Evolutionary conservation across 257 asterid genomes (phyloP).

Genomic region (Rubia yunnanensis): DNA sequence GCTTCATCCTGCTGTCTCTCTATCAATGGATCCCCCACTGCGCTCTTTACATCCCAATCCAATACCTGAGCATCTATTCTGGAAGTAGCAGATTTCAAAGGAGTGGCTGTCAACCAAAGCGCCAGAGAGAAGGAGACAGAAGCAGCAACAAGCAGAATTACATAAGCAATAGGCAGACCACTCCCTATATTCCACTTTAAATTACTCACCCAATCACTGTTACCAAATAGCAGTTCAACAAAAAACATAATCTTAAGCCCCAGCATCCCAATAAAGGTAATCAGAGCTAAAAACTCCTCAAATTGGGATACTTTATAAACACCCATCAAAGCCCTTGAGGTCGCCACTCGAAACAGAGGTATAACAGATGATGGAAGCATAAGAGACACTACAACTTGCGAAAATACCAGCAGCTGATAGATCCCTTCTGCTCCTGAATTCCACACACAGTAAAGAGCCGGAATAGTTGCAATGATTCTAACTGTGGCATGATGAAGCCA

Average conservation of each 20-base stretch:
- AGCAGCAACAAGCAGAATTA: slow-evolving; percentile 52
- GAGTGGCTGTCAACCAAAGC: slow-evolving; percentile 89
- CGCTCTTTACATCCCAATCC: slow-evolving; percentile 35
- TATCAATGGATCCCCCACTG: slow-evolving; percentile 20
- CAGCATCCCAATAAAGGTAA: slow-evolving; percentile 61
- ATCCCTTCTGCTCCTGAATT: slow-evolving; percentile 84
- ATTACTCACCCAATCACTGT: slow-evolving; percentile 80
- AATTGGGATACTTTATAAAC: slow-evolving; percentile 41
- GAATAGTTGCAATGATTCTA: slow-evolving; percentile 68
- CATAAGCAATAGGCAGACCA: slow-evolving; percentile 49
- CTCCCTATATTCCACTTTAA: slow-evolving; percentile 68
- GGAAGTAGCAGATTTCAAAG: slow-evolving; percentile 67
- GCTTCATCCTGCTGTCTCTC: slow-evolving; percentile 30
- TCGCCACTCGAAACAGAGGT: slow-evolving; percentile 81
- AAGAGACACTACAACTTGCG: slow-evolving; percentile 82
- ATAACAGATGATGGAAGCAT: slow-evolving; percentile 88
- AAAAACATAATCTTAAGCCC: slow-evolving; percentile 60
- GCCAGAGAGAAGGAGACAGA: slow-evolving; percentile 50
- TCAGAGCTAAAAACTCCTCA: slow-evolving; percentile 51
- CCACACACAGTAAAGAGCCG: slow-evolving; percentile 83
- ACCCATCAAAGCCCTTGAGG: slow-evolving; percentile 84
- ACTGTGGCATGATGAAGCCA: slow-evolving; percentile 93
- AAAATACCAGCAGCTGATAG: slow-evolving; percentile 66
- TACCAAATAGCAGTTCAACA: slow-evolving; percentile 81
- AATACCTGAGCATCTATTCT: slow-evolving; percentile 35